Evolutionary conservation across 1,284 basidiomycete species (phyloP), one percentile per base, ranked within the genome.

Genomic region (Mycena citricolor): DNA sequence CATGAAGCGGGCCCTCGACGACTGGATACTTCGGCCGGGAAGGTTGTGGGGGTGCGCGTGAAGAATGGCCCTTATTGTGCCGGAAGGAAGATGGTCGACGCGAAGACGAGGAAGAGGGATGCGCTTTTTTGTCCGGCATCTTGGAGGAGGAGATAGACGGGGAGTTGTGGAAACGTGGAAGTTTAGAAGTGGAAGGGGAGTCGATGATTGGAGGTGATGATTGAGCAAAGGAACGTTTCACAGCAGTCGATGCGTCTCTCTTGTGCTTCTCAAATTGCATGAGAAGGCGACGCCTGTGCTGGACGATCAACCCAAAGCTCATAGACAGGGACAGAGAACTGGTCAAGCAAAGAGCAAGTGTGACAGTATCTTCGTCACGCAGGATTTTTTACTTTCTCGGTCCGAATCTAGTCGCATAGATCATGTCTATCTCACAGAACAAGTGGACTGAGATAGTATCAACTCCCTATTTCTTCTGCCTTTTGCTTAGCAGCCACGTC

Each of bases 401-500:
- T n/a, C 11, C 24, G 30, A 19, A 17, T 19, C 16, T n/a, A 19
- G 14, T 13, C 36, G 4, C 6, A 8, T 1, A 4, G 11, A 12
- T 13, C 20, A 39, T 29, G 4, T 5, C 17, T 35, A 23, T 5
- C 10, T 10, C n/a, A n/a, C n/a, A n/a, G 25, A 4, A 17, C 13
- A 40, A 32, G 21, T 30, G 16, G 19, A 42, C 14, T 19, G 7
- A 22, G 13, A 24, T 22, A 23, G 4, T 30, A 30, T 36, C 20
- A n/a, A 31, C 32, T 44, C 29, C 19, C 17, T 14, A 32, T 10
- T 41, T 51, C 20, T 11, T 70, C 70, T 49, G 73, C 57, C 73
- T 77, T 79, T 43, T 61, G 73, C 49, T 71, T 73, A 4, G 81
- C 85, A 5, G 92, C 90, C 10, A 73, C 66, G 29, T 80, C 74